Base-by-base conservation (phyloP, 2,329 filamentous ascomycete species). In the Knufia fluminis region DNA sequence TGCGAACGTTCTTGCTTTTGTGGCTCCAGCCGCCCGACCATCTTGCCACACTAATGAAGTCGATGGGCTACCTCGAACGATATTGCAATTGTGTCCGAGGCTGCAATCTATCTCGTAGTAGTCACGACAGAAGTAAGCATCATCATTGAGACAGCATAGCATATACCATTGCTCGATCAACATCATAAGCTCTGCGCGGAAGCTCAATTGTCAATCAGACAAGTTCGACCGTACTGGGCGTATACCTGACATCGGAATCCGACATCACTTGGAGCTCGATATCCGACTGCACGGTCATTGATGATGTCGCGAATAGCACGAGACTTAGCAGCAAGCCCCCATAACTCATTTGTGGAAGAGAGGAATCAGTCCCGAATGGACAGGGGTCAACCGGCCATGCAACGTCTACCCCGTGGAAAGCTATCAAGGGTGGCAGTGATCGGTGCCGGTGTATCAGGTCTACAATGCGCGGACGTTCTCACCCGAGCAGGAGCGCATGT, bases 391-490 rank as follows among this genome's bases (percentile, higher is more conserved):
- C 8, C 19, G 28, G 28, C 19, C 17, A 48, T 40, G 45, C 32
- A 48, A 22, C 32, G 45, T 9, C 33, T 40, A 14, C n/a, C 33
- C 22, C 12, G 4, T 16, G 45, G 14, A 9, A 66, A 64, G 47
- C 64, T 60, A 39, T 72, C 71, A 4, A 71, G 72, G 52, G 67
- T 82, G n/a, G 76, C 77, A 38, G 66, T 83, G 22, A 69, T 83
- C 8, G 79, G 79, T 16, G 78, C 78, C 32, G 79, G 79, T 9
- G 66, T 82, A 19, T 73, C 79, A 9, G 79, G 79, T 1, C 61
- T 82, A 17, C 69, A 78, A 59, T 80, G 76, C 58, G 77, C 78
- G 31, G 77, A 80, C 52, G 65, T 81, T 12, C 65, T 82, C 6
- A 61, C 77, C 3, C 70, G 75, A 49, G 71, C 74, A 58, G 78